Evolutionary conservation across 2,329 filamentous ascomycete species (phyloP).

Genomic region (Septoria linicola): DNA sequence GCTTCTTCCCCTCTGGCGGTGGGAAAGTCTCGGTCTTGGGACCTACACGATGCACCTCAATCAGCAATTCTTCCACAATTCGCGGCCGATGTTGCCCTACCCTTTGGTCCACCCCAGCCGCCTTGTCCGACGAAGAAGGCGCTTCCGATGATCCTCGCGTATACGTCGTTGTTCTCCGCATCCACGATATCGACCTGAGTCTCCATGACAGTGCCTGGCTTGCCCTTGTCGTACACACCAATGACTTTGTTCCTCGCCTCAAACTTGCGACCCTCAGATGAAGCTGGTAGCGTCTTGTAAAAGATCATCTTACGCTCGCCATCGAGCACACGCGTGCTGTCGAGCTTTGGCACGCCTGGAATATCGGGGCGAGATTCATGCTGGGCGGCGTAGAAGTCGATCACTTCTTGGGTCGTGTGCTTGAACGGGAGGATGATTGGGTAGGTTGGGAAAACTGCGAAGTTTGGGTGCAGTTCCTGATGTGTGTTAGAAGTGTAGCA

Average conservation of each 20-base stretch:
- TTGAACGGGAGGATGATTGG: slow-evolving; percentile 83
- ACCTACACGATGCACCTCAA: slow-evolving; percentile 21
- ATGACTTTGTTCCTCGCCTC: slow-evolving; percentile 75
- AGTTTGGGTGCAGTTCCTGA: slow-evolving; percentile 79
- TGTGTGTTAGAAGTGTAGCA: slow-evolving; percentile 70
- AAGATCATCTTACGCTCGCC: slow-evolving; percentile 74
- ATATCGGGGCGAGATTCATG: slow-evolving; percentile 51
- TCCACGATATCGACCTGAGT: slow-evolving; percentile 76
- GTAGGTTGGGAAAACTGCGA: slow-evolving; percentile 86
- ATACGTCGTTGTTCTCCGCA: slow-evolving; percentile 65
- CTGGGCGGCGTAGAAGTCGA: slow-evolving; percentile 75
- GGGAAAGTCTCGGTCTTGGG: slow-evolving; percentile 76
- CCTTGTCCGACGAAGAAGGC: slow-evolving; percentile 79
- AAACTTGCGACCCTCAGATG: slow-evolving; percentile 69
- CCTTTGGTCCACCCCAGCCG: slow-evolving; percentile 55
- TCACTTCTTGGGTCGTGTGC: slow-evolving; percentile 62
- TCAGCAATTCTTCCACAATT: too few relatives aligned
- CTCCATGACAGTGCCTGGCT: slow-evolving; percentile 72
- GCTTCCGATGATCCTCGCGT: slow-evolving; percentile 66
- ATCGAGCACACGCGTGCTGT: slow-evolving; percentile 72
- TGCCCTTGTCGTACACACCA: slow-evolving; percentile 88
- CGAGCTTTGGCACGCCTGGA: slow-evolving; percentile 73
- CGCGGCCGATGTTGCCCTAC: too few relatives aligned
- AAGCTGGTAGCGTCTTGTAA: slow-evolving; percentile 70
- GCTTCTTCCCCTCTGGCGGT: slow-evolving; percentile 67